Conservation (phyloP, 2,329 filamentous ascomycete species). For the Trichoderma arundinaceum region DNA sequence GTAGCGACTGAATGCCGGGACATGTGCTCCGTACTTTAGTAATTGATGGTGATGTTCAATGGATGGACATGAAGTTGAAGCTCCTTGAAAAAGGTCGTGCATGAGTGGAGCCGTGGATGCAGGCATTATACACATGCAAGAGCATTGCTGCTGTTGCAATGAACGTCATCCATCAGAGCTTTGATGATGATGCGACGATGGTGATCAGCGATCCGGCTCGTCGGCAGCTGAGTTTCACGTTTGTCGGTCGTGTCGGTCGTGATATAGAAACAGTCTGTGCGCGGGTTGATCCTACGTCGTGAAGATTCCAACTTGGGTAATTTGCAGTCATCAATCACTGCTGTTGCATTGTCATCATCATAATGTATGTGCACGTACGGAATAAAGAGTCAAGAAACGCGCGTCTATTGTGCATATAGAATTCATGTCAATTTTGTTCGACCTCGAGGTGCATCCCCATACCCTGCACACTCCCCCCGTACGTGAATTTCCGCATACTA, state of each 20-base stretch:
- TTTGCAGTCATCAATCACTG: too few relatives aligned
- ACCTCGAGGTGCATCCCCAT: too few relatives aligned
- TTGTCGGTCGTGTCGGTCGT: not conserved
- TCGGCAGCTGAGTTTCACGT: constrained; percentile 3
- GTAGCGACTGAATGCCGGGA: not conserved
- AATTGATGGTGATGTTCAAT: not conserved
- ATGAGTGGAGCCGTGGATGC: not conserved
- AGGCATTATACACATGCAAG: not conserved
- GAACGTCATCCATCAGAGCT: not conserved
- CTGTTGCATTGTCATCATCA: too few relatives aligned
- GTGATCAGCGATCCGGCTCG: constrained; percentile 3
- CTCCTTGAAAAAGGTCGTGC: not conserved
- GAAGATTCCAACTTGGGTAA: too few relatives aligned
- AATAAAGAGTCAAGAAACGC: too few relatives aligned
- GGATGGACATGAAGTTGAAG: not conserved
- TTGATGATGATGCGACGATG: not conserved
- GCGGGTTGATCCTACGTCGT: not conserved
- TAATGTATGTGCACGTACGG: too few relatives aligned
- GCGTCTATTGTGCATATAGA: too few relatives aligned
- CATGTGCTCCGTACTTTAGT: too few relatives aligned
- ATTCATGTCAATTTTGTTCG: too few relatives aligned
- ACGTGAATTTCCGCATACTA: not conserved
- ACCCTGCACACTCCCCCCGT: not conserved
- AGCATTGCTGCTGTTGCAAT: too few relatives aligned
- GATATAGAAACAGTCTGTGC: constrained; percentile 9